A percentile compares a stretch with the other conserved stretches of the same genome.
Conservation (phyloP, 306 rosid genomes). For the Quercus berberidifolia region DNA sequence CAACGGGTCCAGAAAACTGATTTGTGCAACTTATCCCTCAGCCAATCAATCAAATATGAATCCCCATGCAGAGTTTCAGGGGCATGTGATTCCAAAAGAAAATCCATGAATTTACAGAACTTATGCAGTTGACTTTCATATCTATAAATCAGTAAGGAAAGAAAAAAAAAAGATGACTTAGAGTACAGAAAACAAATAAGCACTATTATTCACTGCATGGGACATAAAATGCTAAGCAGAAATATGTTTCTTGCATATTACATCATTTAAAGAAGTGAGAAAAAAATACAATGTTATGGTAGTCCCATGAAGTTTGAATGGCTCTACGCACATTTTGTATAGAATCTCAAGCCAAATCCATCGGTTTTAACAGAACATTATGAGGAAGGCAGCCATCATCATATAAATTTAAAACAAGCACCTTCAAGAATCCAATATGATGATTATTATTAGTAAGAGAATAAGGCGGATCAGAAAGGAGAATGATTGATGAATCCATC, state of each 20-base stretch:
- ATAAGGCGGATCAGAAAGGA: no score
- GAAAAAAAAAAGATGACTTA: background rate
- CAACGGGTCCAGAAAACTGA: constrained; percentile 76
- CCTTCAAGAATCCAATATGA: no score
- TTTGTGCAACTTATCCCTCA: constrained; percentile 72
- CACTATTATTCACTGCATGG: background rate
- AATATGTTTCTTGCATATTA: background rate
- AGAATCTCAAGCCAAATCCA: background rate
- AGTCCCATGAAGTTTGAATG: background rate
- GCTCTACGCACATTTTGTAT: background rate
- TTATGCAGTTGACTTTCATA: constrained; percentile 76
- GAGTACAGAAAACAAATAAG: background rate
- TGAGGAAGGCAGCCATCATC: no score
- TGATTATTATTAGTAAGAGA: no score
- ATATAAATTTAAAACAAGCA: no score
- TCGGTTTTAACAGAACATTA: no score
- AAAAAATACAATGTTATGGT: no score
- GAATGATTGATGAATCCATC: no score
- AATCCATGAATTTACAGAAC: constrained; percentile 81
- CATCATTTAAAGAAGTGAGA: background rate
- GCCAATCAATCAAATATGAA: constrained; percentile 52
- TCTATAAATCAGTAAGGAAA: constrained; percentile 33
- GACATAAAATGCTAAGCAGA: background rate
- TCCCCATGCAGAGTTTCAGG: constrained; percentile 59
- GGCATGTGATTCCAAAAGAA: constrained; percentile 72